These are phyloP conservation scores for Termitomyces sp. DNA, from an alignment of 768 basidiomycete species.

Conservation along the genomic window DNA sequence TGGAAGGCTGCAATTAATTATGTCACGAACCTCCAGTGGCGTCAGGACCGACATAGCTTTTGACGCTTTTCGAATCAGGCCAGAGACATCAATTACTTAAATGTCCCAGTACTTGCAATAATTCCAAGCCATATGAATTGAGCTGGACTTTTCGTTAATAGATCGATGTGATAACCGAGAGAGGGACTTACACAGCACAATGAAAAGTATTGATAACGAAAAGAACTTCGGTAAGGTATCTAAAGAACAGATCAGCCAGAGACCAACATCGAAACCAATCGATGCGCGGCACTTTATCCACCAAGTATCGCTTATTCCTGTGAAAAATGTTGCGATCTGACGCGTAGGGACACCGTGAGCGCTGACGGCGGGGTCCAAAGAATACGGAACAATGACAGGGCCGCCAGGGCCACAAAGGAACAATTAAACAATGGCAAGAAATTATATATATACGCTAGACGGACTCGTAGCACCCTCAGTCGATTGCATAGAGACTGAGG, in stretches of 20 bases:
- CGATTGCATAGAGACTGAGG: no score
- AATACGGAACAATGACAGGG: no score
- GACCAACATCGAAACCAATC: background rate
- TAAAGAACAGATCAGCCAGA: conserved; percentile 4
- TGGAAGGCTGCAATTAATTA: background rate
- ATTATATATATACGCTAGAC: no score
- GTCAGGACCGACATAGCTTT: conserved; percentile 13
- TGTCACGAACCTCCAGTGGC: conserved; percentile 8
- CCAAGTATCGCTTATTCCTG: conserved; percentile 23
- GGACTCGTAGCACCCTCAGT: no score
- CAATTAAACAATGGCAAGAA: no score
- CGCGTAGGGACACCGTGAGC: no score
- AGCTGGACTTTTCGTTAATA: conserved; percentile 5
- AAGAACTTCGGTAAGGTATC: conserved; percentile 19
- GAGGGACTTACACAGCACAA: conserved; percentile 14
- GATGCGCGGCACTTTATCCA: conserved; percentile 19
- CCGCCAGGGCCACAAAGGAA: no score
- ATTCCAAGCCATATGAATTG: conserved; percentile 22
- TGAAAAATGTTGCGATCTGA: background rate
- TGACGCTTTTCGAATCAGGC: conserved; percentile 8
- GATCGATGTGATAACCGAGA: background rate
- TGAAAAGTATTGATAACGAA: conserved; percentile 27
- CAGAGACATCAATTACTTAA: background rate
- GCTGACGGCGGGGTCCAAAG: no score
- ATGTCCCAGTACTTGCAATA: conserved; percentile 15